A percentile compares a stretch with the other conserved stretches of the same genome.
These are phyloP conservation scores for Chaetomium strumarium DNA, from an alignment of 2,329 filamentous ascomycete species.

Conservation along the genomic window DNA sequence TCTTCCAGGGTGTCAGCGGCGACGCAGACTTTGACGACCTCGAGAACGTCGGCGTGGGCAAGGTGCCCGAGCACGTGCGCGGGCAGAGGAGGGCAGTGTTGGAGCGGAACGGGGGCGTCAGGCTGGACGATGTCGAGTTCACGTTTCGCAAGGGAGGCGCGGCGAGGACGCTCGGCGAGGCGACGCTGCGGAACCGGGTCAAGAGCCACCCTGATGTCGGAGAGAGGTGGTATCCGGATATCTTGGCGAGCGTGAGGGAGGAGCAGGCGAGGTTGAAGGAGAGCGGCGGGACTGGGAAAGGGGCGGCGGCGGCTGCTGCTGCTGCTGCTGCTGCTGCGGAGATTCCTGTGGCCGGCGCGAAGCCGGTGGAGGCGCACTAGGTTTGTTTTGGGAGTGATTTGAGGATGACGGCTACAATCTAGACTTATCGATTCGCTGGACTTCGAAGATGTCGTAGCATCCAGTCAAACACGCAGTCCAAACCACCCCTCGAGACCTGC, in stretches of 20 bases:
- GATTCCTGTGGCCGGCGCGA: neutral
- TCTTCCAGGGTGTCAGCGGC: slow-evolving; percentile 81
- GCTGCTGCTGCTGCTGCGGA: slow-evolving; percentile 24
- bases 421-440: neutral
- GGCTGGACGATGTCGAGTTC: slow-evolving; percentile 75
- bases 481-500: neutral
- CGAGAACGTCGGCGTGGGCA: slow-evolving; percentile 51
- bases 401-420: neutral
- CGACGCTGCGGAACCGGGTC: slow-evolving; percentile 74
- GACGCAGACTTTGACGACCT: slow-evolving; percentile 76
- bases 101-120: slow-evolving; percentile 45
- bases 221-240: slow-evolving; percentile 70
- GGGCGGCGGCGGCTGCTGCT: slow-evolving; percentile 1
- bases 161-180: slow-evolving; percentile 68
- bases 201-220: slow-evolving; percentile 86
- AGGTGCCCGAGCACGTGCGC: slow-evolving; percentile 56
- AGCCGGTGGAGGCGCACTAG: slow-evolving; percentile 30
- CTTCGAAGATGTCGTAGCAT: neutral
- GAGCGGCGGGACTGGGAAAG: slow-evolving; percentile 24
- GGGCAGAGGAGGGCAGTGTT: slow-evolving; percentile 56
- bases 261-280: slow-evolving; percentile 46
- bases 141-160: slow-evolving; percentile 68
- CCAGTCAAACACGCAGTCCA: neutral
- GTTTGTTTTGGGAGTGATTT: neutral
- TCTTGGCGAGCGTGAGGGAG: slow-evolving; percentile 50